A percentile compares a stretch with the other conserved stretches of the same genome.
Conservation (phyloP, 2,329 filamentous ascomycete genomes). For the Lachnum nothofagi region DNA sequence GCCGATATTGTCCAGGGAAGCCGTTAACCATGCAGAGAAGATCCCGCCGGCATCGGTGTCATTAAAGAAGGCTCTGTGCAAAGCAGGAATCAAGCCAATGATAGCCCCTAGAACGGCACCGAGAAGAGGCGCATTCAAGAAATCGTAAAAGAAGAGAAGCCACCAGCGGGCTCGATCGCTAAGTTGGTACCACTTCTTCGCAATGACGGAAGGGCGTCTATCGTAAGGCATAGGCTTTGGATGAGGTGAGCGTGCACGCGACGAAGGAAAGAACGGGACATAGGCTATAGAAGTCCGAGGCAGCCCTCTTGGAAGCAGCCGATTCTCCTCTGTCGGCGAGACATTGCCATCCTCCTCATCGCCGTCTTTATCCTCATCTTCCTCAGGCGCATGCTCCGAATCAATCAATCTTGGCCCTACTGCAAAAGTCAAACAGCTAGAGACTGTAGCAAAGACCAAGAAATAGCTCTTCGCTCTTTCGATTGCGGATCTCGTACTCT, state of each 20-base stretch:
- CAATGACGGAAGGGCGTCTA: conserved; percentile 27
- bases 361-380: conserved; percentile 21
- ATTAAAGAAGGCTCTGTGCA: conserved; percentile 60
- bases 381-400: conserved; percentile 36
- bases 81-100: conserved; percentile 53
- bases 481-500: conserved; percentile 44
- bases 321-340: conserved; percentile 35
- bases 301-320: conserved; percentile 39
- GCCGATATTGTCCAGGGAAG: conserved; percentile 56
- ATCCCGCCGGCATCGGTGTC: conserved; percentile 54
- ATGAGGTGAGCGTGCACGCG: conserved; percentile 1
- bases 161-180: conserved; percentile 31
- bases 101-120: conserved; percentile 55
- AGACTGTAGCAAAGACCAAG: conserved; percentile 59
- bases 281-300: conserved; percentile 18
- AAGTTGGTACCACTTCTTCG: conserved; percentile 28
- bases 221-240: conserved; percentile 13
- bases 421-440: conserved; percentile 59
- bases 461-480: conserved; percentile 61
- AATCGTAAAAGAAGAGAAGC: conserved; percentile 39
- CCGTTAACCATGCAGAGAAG: conserved; percentile 62
- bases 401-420: conserved; percentile 56
- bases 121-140: conserved; percentile 58
- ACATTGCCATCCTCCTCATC: conserved; percentile 35
- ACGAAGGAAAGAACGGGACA: conserved; percentile 32